Conservation (phyloP, 305 asterid genomes). For the Nicotiana rustica region DNA sequence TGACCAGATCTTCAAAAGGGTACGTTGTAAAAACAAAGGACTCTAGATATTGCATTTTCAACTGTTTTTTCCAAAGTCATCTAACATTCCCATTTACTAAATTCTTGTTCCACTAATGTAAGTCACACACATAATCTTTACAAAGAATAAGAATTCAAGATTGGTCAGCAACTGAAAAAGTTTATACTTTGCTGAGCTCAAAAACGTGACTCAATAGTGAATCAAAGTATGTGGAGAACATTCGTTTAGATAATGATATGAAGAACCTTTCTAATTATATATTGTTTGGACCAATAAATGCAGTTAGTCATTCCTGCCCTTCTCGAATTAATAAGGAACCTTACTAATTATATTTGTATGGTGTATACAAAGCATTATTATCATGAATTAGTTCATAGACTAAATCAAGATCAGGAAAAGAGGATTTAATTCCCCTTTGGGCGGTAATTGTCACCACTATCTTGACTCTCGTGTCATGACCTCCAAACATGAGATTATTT, state of each 20-base stretch:
- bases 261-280: slow-evolving; percentile 14
- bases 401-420: not conserved
- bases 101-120: slow-evolving; percentile 22
- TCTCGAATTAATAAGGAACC: not conserved
- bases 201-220: slow-evolving; percentile 27
- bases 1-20: slow-evolving; percentile 39
- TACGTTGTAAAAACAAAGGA: not conserved
- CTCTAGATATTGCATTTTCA: slow-evolving; percentile 22
- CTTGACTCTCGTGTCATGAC: not conserved
- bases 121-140: slow-evolving; percentile 27
- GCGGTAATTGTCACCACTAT: not conserved
- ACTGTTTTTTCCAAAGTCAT: slow-evolving; percentile 18
- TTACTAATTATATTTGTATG: not conserved
- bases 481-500: not conserved
- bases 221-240: slow-evolving; percentile 32
- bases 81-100: slow-evolving; percentile 24
- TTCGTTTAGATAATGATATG: slow-evolving; percentile 28
- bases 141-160: slow-evolving; percentile 34
- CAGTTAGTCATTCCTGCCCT: not conserved
- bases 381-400: not conserved
- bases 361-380: not conserved
- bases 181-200: slow-evolving; percentile 28
- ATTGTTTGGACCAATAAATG: slow-evolving; percentile 26
- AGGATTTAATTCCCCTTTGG: not conserved
- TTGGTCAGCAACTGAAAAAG: slow-evolving; percentile 3